phyloP scores from a whole-genome alignment of 75 land plant genomes.

The Picea glauca region DNA sequence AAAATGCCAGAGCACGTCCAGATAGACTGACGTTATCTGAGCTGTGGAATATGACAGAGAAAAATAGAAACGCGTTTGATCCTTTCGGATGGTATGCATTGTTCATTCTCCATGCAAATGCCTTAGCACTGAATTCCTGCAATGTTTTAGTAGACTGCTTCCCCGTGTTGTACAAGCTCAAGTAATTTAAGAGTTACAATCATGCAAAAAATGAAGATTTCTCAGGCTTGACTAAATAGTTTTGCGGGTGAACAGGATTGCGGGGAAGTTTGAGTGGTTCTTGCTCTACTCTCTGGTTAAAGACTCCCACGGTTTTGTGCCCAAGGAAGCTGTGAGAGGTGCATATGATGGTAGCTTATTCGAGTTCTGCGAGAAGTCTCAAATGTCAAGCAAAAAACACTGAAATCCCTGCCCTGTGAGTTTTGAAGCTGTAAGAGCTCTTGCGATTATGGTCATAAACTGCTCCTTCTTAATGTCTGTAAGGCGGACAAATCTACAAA shows the following conservation, averaged over 20 bases:
- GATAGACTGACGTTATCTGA: slow-evolving; percentile 47
- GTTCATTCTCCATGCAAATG: neutral
- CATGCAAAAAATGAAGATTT: neutral
- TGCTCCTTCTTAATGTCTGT: no score
- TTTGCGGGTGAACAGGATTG: slow-evolving; percentile 35
- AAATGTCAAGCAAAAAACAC: neutral
- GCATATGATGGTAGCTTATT: slow-evolving; percentile 77
- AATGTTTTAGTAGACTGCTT: neutral
- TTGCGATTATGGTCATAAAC: no score
- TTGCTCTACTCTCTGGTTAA: slow-evolving; percentile 49
- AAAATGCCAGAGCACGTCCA: slow-evolving; percentile 49
- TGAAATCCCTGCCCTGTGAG: neutral
- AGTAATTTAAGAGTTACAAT: neutral
- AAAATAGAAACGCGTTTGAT: slow-evolving; percentile 44
- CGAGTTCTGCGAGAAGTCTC: slow-evolving; percentile 22
- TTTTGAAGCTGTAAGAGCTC: no score
- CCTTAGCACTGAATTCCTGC: neutral
- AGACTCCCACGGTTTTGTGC: slow-evolving; percentile 48
- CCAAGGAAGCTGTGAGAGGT: slow-evolving; percentile 67
- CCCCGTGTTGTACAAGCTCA: neutral
- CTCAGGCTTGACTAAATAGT: neutral
- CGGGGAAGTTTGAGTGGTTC: slow-evolving; percentile 61
- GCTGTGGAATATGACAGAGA: slow-evolving; percentile 63
- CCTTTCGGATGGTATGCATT: slow-evolving; percentile 61
- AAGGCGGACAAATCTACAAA: no score